These are phyloP conservation scores for Collybia mongolica DNA, from an alignment of 768 basidiomycete genomes.

Conservation along the genomic window DNA sequence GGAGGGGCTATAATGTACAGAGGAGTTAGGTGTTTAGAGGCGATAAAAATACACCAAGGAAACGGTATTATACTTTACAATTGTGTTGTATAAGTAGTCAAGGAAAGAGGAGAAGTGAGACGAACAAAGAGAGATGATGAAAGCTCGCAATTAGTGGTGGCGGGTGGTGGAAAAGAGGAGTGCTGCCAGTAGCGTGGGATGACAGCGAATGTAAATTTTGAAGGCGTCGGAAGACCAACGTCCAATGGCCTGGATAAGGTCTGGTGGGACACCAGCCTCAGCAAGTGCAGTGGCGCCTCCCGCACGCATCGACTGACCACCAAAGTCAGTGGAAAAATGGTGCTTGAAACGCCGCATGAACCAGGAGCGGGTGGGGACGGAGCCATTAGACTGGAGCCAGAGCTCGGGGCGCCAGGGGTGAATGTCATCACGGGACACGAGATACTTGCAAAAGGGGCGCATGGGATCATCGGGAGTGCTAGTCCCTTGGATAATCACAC, in stretches of 20 bases:
- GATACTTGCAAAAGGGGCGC: not conserved
- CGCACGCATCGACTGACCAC: constrained; percentile 38
- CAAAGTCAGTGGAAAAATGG: not conserved
- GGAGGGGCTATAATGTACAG: too few species aligned
- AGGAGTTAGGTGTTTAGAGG: too few species aligned
- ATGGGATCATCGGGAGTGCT: not conserved
- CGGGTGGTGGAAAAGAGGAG: too few species aligned
- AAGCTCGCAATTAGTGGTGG: too few species aligned
- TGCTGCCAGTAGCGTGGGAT: too few species aligned
- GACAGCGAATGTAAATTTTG: not conserved
- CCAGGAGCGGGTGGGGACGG: constrained; percentile 11
- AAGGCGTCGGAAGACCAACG: constrained; percentile 34
- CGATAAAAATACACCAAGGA: too few species aligned
- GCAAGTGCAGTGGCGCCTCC: constrained; percentile 36
- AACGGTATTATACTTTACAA: too few species aligned
- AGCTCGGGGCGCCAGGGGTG: constrained; percentile 7
- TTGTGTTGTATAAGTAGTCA: too few species aligned
- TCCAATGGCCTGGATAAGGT: too few species aligned
- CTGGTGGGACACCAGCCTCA: constrained; percentile 23
- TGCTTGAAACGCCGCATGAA: constrained; percentile 12
- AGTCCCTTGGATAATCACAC: constrained; percentile 5
- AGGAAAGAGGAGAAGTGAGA: too few species aligned
- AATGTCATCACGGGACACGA: not conserved
- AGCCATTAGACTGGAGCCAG: constrained; percentile 13
- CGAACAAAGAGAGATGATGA: too few species aligned